Base-by-base conservation (phyloP, 1,139 yeast genomes). In the Debaryomyces singareniensis region DNA sequence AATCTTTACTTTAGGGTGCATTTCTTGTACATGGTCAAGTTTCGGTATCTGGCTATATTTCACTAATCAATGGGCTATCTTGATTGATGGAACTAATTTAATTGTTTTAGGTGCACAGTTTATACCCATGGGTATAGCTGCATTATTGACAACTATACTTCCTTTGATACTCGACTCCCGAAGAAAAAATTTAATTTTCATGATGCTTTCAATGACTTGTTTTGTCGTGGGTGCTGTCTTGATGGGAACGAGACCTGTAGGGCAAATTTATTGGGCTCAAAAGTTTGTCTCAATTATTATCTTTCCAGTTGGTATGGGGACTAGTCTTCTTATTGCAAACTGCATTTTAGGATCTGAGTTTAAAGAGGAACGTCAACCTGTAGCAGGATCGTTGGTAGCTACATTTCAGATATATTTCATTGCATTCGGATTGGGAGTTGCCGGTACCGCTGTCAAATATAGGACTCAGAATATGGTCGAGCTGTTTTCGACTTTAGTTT, bases 391-490 rank as follows among this genome's bases (percentile, higher is more conserved):
- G 0, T 55, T 78, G 33, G 75, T 78, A 2, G 66, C 75, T 4
- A 75, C 84, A 0, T 64, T 69, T 30, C 76, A 76, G 21, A 77
- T 78, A 47, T 78, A 78, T 44, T 69, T 82, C 10, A 73, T 78
- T 27, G 68, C 83, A 1, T 53, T 78, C 16, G 82, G 82, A 1
- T 61, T 78, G 27, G 84, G 84, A 1, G 51, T 78, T 28, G 79
- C 84, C 3, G 81, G 81, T 2, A 69, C 79, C 0, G 78, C 73
- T n/a, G 74, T 71, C 40, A 49, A 48, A 27, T 71, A 71, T 39
- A 52, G 62, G 3, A 60, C 62, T 2, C 45, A 45, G 28, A 49
- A 54, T 20, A 53, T 51, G 24, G 51, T 49, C 1, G 39, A 51
- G 2, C 34, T 45, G 5, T 32, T 53, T 24, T 54, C 51, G 2